These are phyloP conservation scores for Trametes elegans DNA, from an alignment of 768 basidiomycete species.

Conservation along the genomic window DNA sequence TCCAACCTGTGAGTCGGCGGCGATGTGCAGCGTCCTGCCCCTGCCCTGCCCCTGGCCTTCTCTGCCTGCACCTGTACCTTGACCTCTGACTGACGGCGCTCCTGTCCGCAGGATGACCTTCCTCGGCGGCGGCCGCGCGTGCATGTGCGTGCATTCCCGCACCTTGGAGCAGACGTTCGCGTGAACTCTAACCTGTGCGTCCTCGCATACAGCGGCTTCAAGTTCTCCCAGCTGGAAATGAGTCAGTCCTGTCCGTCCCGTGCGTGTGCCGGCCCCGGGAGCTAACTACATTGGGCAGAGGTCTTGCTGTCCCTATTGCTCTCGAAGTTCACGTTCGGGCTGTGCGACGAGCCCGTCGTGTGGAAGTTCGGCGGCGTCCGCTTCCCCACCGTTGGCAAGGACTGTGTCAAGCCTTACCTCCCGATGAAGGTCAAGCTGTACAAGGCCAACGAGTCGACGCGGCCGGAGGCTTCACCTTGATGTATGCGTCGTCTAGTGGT, in stretches of 20 bases:
- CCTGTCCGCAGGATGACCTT: slow-evolving; percentile 40
- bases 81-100: too few species aligned
- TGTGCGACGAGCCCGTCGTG: background rate
- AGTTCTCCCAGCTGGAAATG: slow-evolving; percentile 54
- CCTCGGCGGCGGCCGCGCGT: slow-evolving; percentile 41
- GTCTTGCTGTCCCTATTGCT: slow-evolving; percentile 19
- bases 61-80: too few species aligned
- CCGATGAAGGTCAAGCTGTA: slow-evolving; percentile 16
- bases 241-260: slow-evolving; percentile 33
- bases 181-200: background rate
- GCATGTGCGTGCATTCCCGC: slow-evolving; percentile 37
- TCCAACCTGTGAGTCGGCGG: slow-evolving; percentile 39
- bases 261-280: background rate
- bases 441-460: background rate
- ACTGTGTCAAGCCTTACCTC: background rate
- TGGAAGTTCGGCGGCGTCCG: slow-evolving; percentile 21
- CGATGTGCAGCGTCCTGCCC: too few species aligned
- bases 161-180: background rate
- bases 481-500: too few species aligned
- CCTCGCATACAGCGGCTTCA: slow-evolving; percentile 41
- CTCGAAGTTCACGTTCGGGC: slow-evolving; percentile 16
- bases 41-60: too few species aligned
- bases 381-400: slow-evolving; percentile 15
- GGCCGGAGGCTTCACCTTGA: too few species aligned
- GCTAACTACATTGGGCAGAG: slow-evolving; percentile 10